These are phyloP conservation scores for Beauveria sp. DNA, from an alignment of 2,329 filamentous ascomycete species.

Conservation along the genomic window DNA sequence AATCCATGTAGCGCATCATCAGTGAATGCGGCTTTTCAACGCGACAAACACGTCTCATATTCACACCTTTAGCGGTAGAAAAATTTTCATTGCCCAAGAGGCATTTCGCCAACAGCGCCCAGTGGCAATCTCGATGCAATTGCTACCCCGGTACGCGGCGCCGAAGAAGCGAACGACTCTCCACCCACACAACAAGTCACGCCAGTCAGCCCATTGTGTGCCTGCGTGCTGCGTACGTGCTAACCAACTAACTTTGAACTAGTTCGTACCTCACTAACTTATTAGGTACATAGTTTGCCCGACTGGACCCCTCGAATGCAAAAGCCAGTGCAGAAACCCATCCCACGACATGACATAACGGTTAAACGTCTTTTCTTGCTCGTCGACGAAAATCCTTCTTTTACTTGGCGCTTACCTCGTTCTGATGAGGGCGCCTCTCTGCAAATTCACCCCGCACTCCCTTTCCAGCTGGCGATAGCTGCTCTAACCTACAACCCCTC, in stretches of 20 bases:
- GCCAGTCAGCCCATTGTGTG: neutral
- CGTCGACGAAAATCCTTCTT: neutral
- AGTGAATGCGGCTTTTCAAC: too few relatives aligned
- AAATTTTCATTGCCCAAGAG: neutral
- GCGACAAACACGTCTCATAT: too few relatives aligned
- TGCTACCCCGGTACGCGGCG: neutral
- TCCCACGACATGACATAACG: neutral
- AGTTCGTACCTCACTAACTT: too few relatives aligned
- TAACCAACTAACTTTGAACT: too few relatives aligned
- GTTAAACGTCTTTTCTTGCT: neutral
- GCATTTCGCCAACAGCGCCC: neutral
- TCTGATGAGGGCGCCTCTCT: neutral
- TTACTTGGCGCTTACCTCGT: neutral
- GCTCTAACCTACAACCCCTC: neutral
- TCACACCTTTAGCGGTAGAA: neutral
- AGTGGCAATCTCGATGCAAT: neutral
- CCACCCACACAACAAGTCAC: neutral
- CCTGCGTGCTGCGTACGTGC: neutral
- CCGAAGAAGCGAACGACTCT: neutral
- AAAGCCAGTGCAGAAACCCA: neutral
- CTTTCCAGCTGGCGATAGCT: neutral
- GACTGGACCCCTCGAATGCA: neutral
- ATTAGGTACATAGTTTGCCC: neutral
- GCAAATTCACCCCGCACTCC: neutral
- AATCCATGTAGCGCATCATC: too few relatives aligned